These are phyloP conservation scores for Metschnikowia vanudenii DNA, from an alignment of 805 yeast species.

Conservation along the genomic window DNA sequence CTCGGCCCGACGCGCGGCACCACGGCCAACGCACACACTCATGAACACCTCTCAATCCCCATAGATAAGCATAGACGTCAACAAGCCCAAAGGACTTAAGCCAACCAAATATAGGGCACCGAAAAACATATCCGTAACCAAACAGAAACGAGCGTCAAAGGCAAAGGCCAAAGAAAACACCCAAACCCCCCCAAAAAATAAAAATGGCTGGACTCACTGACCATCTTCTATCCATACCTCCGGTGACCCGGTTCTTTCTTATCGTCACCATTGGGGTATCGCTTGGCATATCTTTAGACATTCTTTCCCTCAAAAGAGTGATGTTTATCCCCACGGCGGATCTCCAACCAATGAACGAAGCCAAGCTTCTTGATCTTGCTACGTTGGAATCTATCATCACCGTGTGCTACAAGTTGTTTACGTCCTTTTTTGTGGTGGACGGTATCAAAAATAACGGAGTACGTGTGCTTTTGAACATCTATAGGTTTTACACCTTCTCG, in stretches of 20 bases:
- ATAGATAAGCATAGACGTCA: no score
- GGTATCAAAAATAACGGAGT: slow-evolving; percentile 28
- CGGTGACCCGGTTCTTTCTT: slow-evolving; percentile 58
- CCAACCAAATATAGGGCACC: no score
- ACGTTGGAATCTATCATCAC: slow-evolving; percentile 14
- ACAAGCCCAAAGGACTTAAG: no score
- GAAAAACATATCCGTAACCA: no score
- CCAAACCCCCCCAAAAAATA: background rate
- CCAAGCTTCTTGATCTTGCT: background rate
- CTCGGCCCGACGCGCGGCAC: no score
- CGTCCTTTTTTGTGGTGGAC: slow-evolving; percentile 49
- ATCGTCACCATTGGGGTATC: slow-evolving; percentile 47
- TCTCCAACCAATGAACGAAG: background rate
- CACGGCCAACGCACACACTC: no score
- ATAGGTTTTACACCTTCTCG: slow-evolving; percentile 57
- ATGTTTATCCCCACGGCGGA: slow-evolving; percentile 9
- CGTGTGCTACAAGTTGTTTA: slow-evolving; percentile 47
- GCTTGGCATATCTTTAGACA: slow-evolving; percentile 28
- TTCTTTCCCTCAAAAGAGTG: slow-evolving; percentile 18
- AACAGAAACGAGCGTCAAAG: background rate
- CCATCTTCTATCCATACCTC: slow-evolving; percentile 44
- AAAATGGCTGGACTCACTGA: slow-evolving; percentile 18
- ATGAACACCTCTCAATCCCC: no score
- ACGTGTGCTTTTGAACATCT: slow-evolving; percentile 45
- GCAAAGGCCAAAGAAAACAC: background rate